These are phyloP conservation scores for Periconia macrospinosa DNA, from an alignment of 2,329 filamentous ascomycete species.

Conservation along the genomic window DNA sequence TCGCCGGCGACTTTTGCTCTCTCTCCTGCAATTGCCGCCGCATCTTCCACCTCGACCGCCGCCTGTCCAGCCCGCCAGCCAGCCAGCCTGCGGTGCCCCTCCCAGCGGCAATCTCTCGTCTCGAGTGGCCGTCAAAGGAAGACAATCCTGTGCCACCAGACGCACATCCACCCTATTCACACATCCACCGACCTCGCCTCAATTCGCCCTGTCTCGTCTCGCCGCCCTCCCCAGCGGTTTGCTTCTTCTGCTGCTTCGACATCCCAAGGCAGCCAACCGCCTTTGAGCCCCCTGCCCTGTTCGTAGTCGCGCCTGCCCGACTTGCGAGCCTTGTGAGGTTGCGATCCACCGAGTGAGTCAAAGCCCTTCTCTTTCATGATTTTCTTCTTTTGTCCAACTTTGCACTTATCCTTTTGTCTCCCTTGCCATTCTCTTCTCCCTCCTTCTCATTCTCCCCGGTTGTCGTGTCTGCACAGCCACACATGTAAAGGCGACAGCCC, in stretches of 20 bases:
- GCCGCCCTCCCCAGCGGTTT: conserved; percentile 17
- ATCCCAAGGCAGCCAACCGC: conserved; percentile 13
- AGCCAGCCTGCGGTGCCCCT: conserved; percentile 7
- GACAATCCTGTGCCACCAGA: conserved; percentile 31
- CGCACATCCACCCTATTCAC: conserved; percentile 4
- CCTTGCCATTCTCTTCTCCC: conserved; percentile 7
- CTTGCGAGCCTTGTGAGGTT: not conserved
- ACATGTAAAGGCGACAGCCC: conserved; percentile 13
- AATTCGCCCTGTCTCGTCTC: not conserved
- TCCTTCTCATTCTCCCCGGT: conserved; percentile 20
- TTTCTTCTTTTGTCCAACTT: not conserved
- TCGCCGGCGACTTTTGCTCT: conserved; percentile 7
- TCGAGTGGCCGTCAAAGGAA: conserved; percentile 24
- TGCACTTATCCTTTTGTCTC: not conserved
- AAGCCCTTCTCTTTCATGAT: conserved; percentile 8
- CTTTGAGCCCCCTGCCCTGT: conserved; percentile 1
- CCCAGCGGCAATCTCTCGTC: conserved; percentile 11
- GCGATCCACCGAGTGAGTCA: conserved; percentile 35
- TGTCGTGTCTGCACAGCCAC: not conserved
- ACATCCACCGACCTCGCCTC: not conserved
- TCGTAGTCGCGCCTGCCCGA: too few species aligned
- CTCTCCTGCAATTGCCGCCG: conserved; percentile 12
- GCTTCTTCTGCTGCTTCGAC: conserved; percentile 11
- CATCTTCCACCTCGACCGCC: too few species aligned
- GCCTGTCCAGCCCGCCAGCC: not conserved